Conservation (phyloP, 306 rosid species). For the Sindora glabra region DNA sequence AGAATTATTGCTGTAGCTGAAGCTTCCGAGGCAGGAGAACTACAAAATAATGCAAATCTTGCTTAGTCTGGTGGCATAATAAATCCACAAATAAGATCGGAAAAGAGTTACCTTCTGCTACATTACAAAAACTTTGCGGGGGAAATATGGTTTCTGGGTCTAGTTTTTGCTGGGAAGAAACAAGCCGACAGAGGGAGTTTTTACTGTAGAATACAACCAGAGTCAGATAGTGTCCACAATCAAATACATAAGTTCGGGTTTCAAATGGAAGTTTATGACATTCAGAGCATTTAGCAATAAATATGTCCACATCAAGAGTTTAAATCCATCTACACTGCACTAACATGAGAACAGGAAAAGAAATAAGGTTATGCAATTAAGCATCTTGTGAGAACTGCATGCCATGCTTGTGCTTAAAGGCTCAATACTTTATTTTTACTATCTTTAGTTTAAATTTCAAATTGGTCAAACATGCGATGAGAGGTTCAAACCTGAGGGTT, state of each 20-base stretch:
- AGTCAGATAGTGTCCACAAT: constrained; percentile 11
- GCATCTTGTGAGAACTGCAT: too few species aligned
- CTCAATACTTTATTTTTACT: too few species aligned
- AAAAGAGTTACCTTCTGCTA: constrained; percentile 56
- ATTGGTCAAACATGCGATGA: too few species aligned
- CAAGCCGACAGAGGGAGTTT: constrained; percentile 31
- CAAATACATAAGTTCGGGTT: constrained; percentile 3
- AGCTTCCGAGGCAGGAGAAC: constrained; percentile 53
- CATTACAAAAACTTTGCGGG: constrained; percentile 46
- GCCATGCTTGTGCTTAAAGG: too few species aligned
- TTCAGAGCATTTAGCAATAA: background rate
- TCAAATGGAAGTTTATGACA: background rate
- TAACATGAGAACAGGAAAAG: too few species aligned
- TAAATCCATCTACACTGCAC: too few species aligned
- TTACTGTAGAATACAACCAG: constrained; percentile 55
- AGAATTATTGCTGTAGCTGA: constrained; percentile 20
- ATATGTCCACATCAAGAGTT: too few species aligned
- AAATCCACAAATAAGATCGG: background rate
- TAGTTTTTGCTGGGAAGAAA: constrained; percentile 43
- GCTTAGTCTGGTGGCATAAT: constrained; percentile 10
- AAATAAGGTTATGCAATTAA: too few species aligned
- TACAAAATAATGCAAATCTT: constrained; percentile 20
- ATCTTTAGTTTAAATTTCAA: background rate
- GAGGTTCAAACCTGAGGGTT: background rate
- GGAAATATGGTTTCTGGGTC: constrained; percentile 56